Conservation (phyloP, 2,329 filamentous ascomycete species). For the Trichoderma citrinoviride region DNA sequence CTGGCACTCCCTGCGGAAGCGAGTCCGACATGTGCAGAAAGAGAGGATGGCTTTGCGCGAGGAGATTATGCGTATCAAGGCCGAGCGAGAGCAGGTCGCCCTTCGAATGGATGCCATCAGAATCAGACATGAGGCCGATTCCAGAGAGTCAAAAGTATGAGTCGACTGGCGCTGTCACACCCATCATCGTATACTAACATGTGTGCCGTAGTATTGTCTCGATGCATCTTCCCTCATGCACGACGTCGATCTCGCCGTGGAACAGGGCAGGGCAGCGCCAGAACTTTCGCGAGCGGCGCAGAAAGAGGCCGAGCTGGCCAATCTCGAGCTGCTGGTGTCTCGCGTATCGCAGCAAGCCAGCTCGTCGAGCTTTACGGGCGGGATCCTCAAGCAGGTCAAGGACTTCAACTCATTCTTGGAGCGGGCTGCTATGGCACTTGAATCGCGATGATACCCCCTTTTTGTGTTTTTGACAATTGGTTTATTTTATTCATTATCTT, state of each 20-base stretch:
- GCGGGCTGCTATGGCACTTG: constrained; percentile 56
- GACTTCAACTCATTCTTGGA: constrained; percentile 65
- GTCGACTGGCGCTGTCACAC: no score
- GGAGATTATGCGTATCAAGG: constrained; percentile 57
- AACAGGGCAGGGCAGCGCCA: constrained; percentile 49
- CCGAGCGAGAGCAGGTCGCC: constrained; percentile 60
- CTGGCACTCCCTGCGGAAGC: constrained; percentile 55
- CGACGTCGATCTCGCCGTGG: constrained; percentile 58
- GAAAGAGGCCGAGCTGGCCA: constrained; percentile 51
- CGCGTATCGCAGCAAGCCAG: constrained; percentile 54
- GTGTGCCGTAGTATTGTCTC: constrained; percentile 41
- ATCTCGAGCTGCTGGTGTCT: constrained; percentile 57
- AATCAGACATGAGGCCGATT: constrained; percentile 56
- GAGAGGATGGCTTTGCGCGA: constrained; percentile 57
- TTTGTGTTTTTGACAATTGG: neutral
- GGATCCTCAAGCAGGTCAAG: constrained; percentile 54
- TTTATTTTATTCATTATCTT: constrained; percentile 16
- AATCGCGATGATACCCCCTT: constrained; percentile 39
- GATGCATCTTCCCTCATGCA: constrained; percentile 58
- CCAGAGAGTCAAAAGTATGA: constrained; percentile 49
- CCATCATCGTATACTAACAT: no score
- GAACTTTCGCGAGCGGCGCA: constrained; percentile 46
- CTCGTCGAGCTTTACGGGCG: constrained; percentile 48
- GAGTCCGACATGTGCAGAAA: constrained; percentile 55
- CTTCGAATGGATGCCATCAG: constrained; percentile 63